Evolutionary conservation across 1,284 basidiomycete species (phyloP).

Genomic region (Albatrellus sp.): DNA sequence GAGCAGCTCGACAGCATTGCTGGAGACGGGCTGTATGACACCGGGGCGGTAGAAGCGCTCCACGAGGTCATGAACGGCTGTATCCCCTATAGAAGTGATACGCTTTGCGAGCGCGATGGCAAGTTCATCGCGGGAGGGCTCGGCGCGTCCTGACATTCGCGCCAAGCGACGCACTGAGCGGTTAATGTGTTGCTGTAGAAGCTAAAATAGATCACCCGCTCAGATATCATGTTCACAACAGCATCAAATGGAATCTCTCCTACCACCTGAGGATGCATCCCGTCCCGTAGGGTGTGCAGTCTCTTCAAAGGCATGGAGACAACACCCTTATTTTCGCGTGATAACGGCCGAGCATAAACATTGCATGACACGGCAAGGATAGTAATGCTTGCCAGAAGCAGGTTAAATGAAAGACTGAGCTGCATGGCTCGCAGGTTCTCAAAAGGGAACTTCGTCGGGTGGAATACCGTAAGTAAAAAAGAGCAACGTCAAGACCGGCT

Average conservation of each 20-base stretch:
- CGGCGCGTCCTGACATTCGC: conserved; percentile 49
- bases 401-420: conserved; percentile 35
- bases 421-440: conserved; percentile 31
- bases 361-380: conserved; percentile 18
- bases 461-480: too few species aligned
- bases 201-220: conserved; percentile 22
- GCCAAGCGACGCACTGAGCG: conserved; percentile 52
- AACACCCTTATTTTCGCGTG: conserved; percentile 22
- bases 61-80: background rate
- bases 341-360: conserved; percentile 29
- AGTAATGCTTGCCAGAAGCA: conserved; percentile 41
- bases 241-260: conserved; percentile 16
- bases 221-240: background rate
- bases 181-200: conserved; percentile 63
- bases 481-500: conserved; percentile 4
- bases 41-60: conserved; percentile 20
- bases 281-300: conserved; percentile 22
- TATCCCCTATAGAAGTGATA: conserved; percentile 19
- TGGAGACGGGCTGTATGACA: too few species aligned
- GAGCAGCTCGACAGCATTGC: too few species aligned
- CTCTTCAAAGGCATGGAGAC: conserved; percentile 48
- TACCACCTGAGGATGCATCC: conserved; percentile 54
- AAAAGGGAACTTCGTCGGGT: too few species aligned
- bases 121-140: conserved; percentile 37
- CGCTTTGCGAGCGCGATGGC: conserved; percentile 41